A percentile compares a stretch with the other conserved stretches of the same genome.
phyloP scores from a whole-genome alignment of 176 grass and related monocot genomes.

The Eleusine coracana region DNA sequence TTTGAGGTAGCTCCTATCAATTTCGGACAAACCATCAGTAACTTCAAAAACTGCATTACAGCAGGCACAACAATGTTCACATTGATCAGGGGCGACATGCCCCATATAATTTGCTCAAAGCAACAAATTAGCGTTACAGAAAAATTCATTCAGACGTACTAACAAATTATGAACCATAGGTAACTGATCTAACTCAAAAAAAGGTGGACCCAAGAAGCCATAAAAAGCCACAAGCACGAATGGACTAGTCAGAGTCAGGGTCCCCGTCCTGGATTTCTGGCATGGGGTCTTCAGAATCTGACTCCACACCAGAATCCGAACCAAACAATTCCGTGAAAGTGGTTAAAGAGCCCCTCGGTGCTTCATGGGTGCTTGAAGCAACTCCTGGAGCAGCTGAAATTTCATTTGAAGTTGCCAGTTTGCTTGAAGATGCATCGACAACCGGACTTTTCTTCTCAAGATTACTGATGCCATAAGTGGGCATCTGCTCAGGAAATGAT shows the following conservation, averaged over 20 bases:
- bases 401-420: slow-evolving; percentile 26
- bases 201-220: neutral
- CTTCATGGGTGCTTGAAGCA: slow-evolving; percentile 20
- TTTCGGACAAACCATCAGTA: no score
- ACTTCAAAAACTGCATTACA: no score
- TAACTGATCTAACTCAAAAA: neutral
- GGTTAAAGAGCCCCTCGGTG: neutral
- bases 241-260: slow-evolving; percentile 63
- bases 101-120: no score
- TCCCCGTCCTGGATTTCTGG: slow-evolving; percentile 64
- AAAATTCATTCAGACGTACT: neutral
- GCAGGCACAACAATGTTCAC: no score
- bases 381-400: neutral
- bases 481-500: slow-evolving; percentile 20
- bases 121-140: neutral
- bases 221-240: neutral
- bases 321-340: slow-evolving; percentile 49
- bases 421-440: neutral
- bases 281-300: slow-evolving; percentile 50
- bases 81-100: no score
- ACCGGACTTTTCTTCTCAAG: slow-evolving; percentile 20
- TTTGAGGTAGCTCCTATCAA: no score
- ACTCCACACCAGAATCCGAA: slow-evolving; percentile 37
- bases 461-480: slow-evolving; percentile 5
- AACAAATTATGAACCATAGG: neutral